Evolutionary conservation across 176 grass and related monocot genomes (phyloP).

Genomic region (Rhynchospora breviuscula): DNA sequence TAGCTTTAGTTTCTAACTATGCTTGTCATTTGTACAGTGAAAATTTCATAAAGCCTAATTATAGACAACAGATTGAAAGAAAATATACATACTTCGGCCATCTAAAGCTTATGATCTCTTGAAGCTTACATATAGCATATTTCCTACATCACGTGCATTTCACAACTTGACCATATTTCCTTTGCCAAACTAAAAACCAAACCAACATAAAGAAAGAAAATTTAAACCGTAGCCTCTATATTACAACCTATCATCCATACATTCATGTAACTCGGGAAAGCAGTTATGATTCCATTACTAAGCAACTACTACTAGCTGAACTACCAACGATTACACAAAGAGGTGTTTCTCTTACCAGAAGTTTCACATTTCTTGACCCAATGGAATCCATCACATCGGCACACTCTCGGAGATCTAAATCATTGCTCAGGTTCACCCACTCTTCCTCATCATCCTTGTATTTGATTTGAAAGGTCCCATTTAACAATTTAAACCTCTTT

Average conservation of each 20-base stretch:
- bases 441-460: slow-evolving; percentile 90
- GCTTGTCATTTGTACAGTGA: background rate
- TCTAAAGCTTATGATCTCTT: background rate
- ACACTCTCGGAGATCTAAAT: slow-evolving; percentile 73
- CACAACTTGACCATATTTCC: background rate
- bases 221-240: background rate
- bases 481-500: slow-evolving; percentile 68
- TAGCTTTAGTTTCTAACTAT: background rate
- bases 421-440: slow-evolving; percentile 75
- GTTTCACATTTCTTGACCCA: slow-evolving; percentile 40
- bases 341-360: slow-evolving; percentile 49
- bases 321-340: slow-evolving; percentile 30
- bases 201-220: slow-evolving; percentile 2
- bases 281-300: slow-evolving; percentile 35
- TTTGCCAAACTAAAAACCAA: slow-evolving; percentile 2
- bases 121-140: background rate
- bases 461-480: slow-evolving; percentile 62
- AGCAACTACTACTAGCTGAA: slow-evolving; percentile 59
- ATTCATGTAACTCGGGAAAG: slow-evolving; percentile 1
- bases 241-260: slow-evolving; percentile 18
- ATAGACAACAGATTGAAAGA: background rate
- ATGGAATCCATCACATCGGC: slow-evolving; percentile 70
- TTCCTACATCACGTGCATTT: background rate
- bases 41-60: background rate
- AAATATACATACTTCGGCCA: slow-evolving; percentile 4